A percentile compares a stretch with the other conserved stretches of the same genome.
Evolutionary conservation across 106 monocot genomes (phyloP).

Genomic region (Vanilla planifolia): DNA sequence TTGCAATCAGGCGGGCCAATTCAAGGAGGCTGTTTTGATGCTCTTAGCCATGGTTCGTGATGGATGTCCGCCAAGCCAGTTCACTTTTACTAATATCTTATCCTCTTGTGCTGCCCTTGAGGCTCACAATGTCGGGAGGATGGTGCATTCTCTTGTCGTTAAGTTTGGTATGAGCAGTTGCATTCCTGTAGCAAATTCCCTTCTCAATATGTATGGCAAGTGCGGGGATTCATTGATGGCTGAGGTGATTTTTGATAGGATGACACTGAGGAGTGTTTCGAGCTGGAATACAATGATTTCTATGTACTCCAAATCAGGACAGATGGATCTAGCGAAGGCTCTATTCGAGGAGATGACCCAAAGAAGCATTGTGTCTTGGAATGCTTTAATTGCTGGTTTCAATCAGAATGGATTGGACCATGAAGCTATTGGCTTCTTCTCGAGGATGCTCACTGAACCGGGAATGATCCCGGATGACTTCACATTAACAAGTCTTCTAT

Average conservation of each 20-base stretch:
- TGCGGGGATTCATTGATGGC: constrained; percentile 38
- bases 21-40: constrained; percentile 26
- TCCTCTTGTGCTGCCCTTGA: constrained; percentile 49
- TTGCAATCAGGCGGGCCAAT: constrained; percentile 39
- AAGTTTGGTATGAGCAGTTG: constrained; percentile 66
- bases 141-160: constrained; percentile 68
- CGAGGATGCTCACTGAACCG: constrained; percentile 43
- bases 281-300: constrained; percentile 86
- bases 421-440: constrained; percentile 61
- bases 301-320: constrained; percentile 35
- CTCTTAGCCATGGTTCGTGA: constrained; percentile 48
- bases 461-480: constrained; percentile 45
- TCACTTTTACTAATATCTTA: constrained; percentile 70
- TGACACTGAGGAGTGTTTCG: constrained; percentile 48
- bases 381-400: constrained; percentile 75
- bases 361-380: constrained; percentile 67
- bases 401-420: constrained; percentile 68
- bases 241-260: constrained; percentile 57
- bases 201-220: constrained; percentile 83
- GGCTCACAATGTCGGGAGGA: constrained; percentile 35
- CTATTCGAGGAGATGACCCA: constrained; percentile 64
- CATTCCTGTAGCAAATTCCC: constrained; percentile 59
- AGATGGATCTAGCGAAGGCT: constrained; percentile 47
- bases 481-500: constrained; percentile 66
- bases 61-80: constrained; percentile 44